Base-by-base conservation (phyloP, 345 rosid species). In the Heritiera littoralis region DNA sequence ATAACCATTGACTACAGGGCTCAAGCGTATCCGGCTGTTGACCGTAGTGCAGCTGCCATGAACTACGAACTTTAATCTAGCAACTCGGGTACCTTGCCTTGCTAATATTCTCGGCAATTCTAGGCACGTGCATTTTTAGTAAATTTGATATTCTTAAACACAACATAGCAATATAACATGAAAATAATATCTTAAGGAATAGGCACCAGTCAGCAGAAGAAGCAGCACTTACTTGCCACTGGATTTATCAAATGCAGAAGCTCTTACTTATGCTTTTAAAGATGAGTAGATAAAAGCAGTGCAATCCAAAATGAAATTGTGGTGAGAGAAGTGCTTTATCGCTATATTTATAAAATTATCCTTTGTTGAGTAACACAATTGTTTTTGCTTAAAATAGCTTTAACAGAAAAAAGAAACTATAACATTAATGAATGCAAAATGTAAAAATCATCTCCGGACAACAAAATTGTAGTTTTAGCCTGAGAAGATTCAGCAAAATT, bases 401-500 rank as follows among this genome's bases (percentile, higher is more conserved):
- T 14, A 71, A 70, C 58, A 7, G 28, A 2, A 13, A 14, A 70
- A 48, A 23, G 11, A 67, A 17, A 28, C 7, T n/a, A 1, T 55
- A 55, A 49, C 17, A 49, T 70, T 30, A 56, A 40, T 55, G 51
- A 73, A 55, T 73, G 65, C 65, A 10, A 49, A 55, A 73, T 38
- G 77, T 55, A n/a, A 38, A 72, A 72, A 54, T 18, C 35, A n/a
- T 73, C 65, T 2, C 51, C 8, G 32, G 64, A 38, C 76, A 35
- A 54, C 63, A 72, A 72, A 72, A 54, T 54, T 72, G 76, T 11
- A 72, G 59, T 41, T 72, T 72, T 35, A 54, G 10, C 63, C 28
- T 35, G 30, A 18, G 52, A 45, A 71, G 43, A 41, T 71, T 51
- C 43, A 49, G 23, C 10, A 49, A 49, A 49, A 71, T 71, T 13